Base-by-base conservation (phyloP, 352 stramenopile genomes). In the Pilasporangium apinafurcum region DNA sequence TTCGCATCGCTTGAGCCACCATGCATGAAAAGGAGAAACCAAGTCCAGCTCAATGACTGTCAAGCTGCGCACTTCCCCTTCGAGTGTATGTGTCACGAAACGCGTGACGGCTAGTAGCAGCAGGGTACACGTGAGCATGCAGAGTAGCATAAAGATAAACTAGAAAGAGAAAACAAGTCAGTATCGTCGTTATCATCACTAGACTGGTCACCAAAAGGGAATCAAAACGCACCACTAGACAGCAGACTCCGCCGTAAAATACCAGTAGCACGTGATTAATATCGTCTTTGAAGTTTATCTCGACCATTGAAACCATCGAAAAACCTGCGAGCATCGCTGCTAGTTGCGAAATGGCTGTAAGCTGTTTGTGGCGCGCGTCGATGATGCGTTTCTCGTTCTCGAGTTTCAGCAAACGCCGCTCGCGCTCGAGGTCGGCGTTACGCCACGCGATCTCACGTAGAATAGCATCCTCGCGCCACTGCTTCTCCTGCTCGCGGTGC, bases 331-430 rank as follows among this genome's bases (percentile, higher is more conserved):
- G 40, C 24, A 92, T 55, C n/a, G 74, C 65, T 2, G 76, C 81
- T 8, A 89, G 44, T 51, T 87, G 67, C 8, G 68, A 74, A 10
- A 92, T 48, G 1, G 65, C 68, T 35, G 65, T 65, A 17, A 92
- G 62, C 47, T 92, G 74, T 47, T 78, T 68, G 40, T 68, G 60
- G 2, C 75, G 74, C 20, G 74, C 73, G 43, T 88, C 75, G 42
- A 92, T 80, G 40, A 83, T 62, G 10, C 70, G 73, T 59, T 89
- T 86, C 55, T 89, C 77, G 45, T 75, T 77, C 52, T 85, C 75
- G 49, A 90, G 72, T 52, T 90, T 92, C 37, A 69, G 36, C 32
- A 88, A 56, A 17, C 77, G 80, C 4, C 72, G 65, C 52, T 84
- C 71, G 28, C 80, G 75, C 54, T 86, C 65, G 16, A 89, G 38